Evolutionary conservation across 306 rosid species (phyloP).

Genomic region (Mimosa pudica): DNA sequence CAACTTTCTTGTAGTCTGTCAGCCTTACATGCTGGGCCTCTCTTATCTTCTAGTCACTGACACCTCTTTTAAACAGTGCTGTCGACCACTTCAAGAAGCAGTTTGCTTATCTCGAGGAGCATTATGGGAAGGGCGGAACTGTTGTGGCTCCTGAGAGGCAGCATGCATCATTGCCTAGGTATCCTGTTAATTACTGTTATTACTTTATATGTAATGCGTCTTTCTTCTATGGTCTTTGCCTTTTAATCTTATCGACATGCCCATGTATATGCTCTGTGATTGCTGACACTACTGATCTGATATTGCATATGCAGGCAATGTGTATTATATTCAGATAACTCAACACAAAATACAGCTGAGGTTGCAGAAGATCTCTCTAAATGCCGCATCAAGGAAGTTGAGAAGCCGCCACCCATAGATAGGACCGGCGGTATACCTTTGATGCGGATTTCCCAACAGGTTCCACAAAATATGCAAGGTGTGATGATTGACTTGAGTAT

Average conservation of each 20-base stretch:
- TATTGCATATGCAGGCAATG: conserved; percentile 58
- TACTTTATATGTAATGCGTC: conserved; percentile 12
- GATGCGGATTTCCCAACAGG: conserved; percentile 63
- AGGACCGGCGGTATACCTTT: conserved; percentile 58
- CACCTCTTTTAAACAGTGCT: conserved; percentile 51
- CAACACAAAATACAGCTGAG: conserved; percentile 50
- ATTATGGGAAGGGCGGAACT: conserved; percentile 71
- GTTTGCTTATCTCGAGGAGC: conserved; percentile 86
- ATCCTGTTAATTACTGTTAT: conserved; percentile 14
- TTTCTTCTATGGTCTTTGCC: conserved; percentile 15
- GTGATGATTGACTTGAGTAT: conserved; percentile 8
- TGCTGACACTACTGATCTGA: conserved; percentile 28
- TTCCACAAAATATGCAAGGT: conserved; percentile 78
- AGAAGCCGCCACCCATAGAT: conserved; percentile 66
- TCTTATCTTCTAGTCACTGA: background rate
- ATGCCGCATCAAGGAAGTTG: conserved; percentile 65
- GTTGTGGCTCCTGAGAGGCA: conserved; percentile 79
- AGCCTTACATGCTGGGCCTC: background rate
- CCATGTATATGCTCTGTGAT: conserved; percentile 21
- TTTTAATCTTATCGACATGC: background rate
- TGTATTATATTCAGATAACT: conserved; percentile 67
- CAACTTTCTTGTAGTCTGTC: background rate
- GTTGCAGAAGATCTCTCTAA: conserved; percentile 68
- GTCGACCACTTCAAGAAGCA: conserved; percentile 88
- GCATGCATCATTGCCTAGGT: conserved; percentile 92